These are phyloP conservation scores for Fraxinus nigra DNA, from an alignment of 305 asterid species.

Conservation along the genomic window DNA sequence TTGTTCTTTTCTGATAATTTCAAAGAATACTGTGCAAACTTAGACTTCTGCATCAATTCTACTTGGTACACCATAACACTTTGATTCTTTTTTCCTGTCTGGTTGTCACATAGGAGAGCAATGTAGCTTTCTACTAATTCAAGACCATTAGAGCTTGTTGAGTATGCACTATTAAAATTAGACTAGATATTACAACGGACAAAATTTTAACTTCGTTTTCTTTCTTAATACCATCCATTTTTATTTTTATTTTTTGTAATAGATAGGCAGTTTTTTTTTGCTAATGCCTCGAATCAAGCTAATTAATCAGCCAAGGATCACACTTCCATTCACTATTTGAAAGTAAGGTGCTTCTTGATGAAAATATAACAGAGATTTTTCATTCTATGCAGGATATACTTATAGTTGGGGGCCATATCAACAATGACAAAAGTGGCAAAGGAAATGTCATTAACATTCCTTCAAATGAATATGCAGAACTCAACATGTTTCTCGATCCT, in stretches of 20 bases:
- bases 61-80: not conserved
- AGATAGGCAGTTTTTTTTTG: not conserved
- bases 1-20: not conserved
- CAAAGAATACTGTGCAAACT: not conserved
- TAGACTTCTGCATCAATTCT: not conserved
- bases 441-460: conserved; percentile 70
- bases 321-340: not conserved
- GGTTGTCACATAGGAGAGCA: not conserved
- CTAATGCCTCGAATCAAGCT: not conserved
- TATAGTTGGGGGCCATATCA: conserved; percentile 72
- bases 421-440: conserved; percentile 30
- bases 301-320: not conserved
- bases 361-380: not conserved
- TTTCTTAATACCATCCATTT: not conserved
- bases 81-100: not conserved
- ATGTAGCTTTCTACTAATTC: not conserved
- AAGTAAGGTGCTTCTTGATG: not conserved
- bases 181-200: not conserved
- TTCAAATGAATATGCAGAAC: conserved; percentile 59
- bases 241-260: not conserved
- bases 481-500: conserved; percentile 85
- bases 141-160: not conserved
- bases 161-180: not conserved
- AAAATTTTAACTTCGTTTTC: not conserved
- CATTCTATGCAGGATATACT: conserved; percentile 52